Evolutionary conservation across 2,329 filamentous ascomycete species (phyloP), one percentile per base, ranked within the genome.

Genomic region (Ophiostoma himal-ulmi): DNA sequence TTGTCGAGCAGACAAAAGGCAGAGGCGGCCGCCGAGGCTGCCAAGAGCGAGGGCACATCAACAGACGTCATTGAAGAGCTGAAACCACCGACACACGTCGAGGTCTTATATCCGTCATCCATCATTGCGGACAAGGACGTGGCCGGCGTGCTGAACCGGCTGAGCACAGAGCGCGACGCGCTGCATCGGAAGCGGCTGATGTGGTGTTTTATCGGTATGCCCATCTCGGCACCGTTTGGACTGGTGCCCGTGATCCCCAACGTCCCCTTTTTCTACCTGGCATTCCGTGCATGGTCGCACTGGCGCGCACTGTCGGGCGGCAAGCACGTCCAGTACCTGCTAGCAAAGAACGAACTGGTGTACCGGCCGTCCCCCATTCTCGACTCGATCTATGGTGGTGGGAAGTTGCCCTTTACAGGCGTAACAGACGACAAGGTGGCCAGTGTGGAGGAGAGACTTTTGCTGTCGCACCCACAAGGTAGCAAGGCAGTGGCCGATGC

Each of bases 251-350:
- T 98, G 93, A 85, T 97, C 73, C 94, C 94, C 48, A 97, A 99
- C 78, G 83, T 99, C 14, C 95, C 95, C 22, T 98, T 98, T 83
- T 98, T 98, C 83, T 99, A 98, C 79, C 86, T 98, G 57, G 88
- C 87, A 22, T 99, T 96, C 82, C 87, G 95, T 74, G 91, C 93
- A 36, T 98, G 91, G 90, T 96, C 92, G 26, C 93, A 97, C 80
- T 96, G 91, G 88, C 87, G 90, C 81, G 95, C 95, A 69, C 82
- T 96, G 69, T 87, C 88, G 52, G 95, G 95, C 70, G 94, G 93
- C 26, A 91, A 88, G 76, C 92, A 98, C 78, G 82, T 98, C 44
- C 87, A 94, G 74, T 95, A 92, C 79, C 85, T 99, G 14, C 80
- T 94, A 57, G 82, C 91, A 71, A 89, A 94, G 74, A 87, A 90